Base-by-base conservation (phyloP, 2,329 filamentous ascomycete genomes). In the Penicillium psychrosexuale region DNA sequence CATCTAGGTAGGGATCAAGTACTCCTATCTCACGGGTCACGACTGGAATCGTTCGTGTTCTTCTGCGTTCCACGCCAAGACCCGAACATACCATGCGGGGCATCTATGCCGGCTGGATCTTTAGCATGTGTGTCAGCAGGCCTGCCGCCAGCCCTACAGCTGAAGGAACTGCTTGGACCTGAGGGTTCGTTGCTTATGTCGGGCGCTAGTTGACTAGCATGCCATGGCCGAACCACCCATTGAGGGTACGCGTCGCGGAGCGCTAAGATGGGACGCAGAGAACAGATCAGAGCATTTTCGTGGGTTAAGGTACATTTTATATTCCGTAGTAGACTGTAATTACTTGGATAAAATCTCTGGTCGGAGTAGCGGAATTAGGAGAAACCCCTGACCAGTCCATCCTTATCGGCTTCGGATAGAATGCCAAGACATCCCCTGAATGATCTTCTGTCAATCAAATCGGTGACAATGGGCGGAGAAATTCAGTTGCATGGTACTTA, bases 81-180 rank as follows among this genome's bases (percentile, higher is more conserved):
- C 22, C 22, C 5, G 5, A 5, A 24, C 22, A 24, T 24, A 24
- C 22, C 22, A 24, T 24, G 22, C 22, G 22, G 22, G 22, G 22
- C 22, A 24, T 24, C 19, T 19, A 19, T 19, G 19, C 22, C 22
- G 78, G 3, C 62, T 82, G 19, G 61, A 78, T 58, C 52, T 77
- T 44, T 55, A 55, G 8, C 61, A 57, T 7, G 71, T 78, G n/a
- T 82, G 80, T 59, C 60, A 62, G 31, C 59, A 70, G 33, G n/a
- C 54, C 27, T 66, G 30, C 47, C 64, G 12, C 53, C 56, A 6
- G 55, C 59, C 13, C 46, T 69, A 30, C 58, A 70, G n/a, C 44
- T 80, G 45, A 67, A 64, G 2, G 77, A 81, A 64, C 67, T 81
- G 15, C 50, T 81, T n/a, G 64, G 71, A 17, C 80, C 78, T 5